Conservation (phyloP, 2,329 filamentous ascomycete genomes). For the Aspergillus quadricinctus region DNA sequence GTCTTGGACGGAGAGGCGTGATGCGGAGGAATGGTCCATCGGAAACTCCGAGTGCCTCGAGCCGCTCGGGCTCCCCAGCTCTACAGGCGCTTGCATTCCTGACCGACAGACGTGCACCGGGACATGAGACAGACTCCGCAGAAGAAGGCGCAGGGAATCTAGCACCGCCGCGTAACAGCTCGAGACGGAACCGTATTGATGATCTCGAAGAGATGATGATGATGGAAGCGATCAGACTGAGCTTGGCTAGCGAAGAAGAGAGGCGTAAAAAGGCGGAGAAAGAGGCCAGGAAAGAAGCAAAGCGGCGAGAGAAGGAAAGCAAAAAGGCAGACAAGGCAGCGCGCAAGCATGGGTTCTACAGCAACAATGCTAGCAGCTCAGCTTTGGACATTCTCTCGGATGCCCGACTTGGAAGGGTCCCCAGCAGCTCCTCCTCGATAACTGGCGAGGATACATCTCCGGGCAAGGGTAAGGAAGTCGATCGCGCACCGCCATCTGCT, state of each 20-base stretch:
- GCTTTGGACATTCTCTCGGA: slow-evolving; percentile 48
- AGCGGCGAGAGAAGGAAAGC: slow-evolving; percentile 78
- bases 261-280: slow-evolving; percentile 82
- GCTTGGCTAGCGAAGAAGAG: slow-evolving; percentile 88
- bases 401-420: slow-evolving; percentile 32
- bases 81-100: slow-evolving; percentile 45
- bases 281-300: slow-evolving; percentile 74
- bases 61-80: slow-evolving; percentile 36
- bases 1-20: slow-evolving; percentile 53
- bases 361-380: slow-evolving; percentile 57
- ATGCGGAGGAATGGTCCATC: slow-evolving; percentile 39
- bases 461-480: slow-evolving; percentile 67
- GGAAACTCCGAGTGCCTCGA: slow-evolving; percentile 28
- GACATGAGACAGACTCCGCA: slow-evolving; percentile 33
- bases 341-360: slow-evolving; percentile 58
- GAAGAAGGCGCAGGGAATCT: slow-evolving; percentile 32
- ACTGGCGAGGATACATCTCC: slow-evolving; percentile 33
- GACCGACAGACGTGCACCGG: slow-evolving; percentile 38
- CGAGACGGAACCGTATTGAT: slow-evolving; percentile 64
- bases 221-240: slow-evolving; percentile 89
- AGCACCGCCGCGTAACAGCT: slow-evolving; percentile 46
- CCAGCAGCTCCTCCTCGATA: slow-evolving; percentile 36
- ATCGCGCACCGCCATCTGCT: slow-evolving; percentile 43
- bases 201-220: slow-evolving; percentile 98
- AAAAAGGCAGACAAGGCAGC: slow-evolving; percentile 67